Evolutionary conservation across 257 asterid species (phyloP).

Genomic region (Hygrophila difformis): DNA sequence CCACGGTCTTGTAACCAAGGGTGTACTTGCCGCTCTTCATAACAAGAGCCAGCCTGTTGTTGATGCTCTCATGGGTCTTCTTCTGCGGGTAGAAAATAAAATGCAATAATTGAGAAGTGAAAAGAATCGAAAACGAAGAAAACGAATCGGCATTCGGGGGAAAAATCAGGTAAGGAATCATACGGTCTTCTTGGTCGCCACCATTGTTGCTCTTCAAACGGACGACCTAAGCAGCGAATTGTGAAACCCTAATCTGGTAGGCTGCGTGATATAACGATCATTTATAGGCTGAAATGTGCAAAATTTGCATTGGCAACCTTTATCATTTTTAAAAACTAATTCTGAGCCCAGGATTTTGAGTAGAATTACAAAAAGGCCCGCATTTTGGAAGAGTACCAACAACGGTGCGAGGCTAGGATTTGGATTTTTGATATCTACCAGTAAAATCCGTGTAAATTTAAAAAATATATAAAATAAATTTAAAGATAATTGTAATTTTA

Average conservation of each 20-base stretch:
- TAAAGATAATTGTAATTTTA: too few relatives aligned
- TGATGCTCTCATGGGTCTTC: constrained; percentile 79
- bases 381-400: too few relatives aligned
- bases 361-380: too few relatives aligned
- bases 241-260: constrained; percentile 18
- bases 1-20: constrained; percentile 82
- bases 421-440: too few relatives aligned
- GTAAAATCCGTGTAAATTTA: too few relatives aligned
- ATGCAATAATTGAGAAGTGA: not conserved
- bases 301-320: constrained; percentile 3
- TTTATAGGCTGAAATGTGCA: not conserved
- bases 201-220: constrained; percentile 27
- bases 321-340: too few relatives aligned
- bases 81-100: constrained; percentile 60
- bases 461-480: too few relatives aligned
- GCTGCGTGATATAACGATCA: not conserved
- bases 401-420: too few relatives aligned
- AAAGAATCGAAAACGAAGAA: not conserved
- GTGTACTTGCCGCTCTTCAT: constrained; percentile 86
- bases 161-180: not conserved
- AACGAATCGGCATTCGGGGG: not conserved
- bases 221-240: constrained; percentile 11
- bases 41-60: constrained; percentile 68
- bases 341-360: too few relatives aligned
- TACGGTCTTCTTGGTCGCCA: constrained; percentile 53